Evolutionary conservation across 2,329 filamentous ascomycete genomes (phyloP).

Genomic region (Zasmidium cellare): DNA sequence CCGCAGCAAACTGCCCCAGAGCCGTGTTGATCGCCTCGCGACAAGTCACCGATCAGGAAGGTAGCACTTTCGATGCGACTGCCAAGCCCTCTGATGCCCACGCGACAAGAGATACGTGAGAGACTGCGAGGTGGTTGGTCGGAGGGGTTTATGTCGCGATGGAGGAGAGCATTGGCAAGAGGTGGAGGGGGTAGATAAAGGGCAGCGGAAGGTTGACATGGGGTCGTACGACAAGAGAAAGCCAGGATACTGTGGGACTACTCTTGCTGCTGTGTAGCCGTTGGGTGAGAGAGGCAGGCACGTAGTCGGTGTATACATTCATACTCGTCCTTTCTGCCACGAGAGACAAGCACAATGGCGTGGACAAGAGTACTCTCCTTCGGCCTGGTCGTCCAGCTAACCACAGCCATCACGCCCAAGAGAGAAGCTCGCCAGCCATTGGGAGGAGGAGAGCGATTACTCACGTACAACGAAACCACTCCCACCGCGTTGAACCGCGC

Average conservation of each 20-base stretch:
- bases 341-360: slow-evolving; percentile 6
- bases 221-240: neutral
- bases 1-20: neutral
- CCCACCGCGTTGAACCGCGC: slow-evolving; percentile 14
- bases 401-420: slow-evolving; percentile 18
- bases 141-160: neutral
- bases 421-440: slow-evolving; percentile 18
- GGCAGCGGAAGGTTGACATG: neutral
- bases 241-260: neutral
- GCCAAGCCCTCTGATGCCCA: neutral
- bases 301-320: too few species aligned
- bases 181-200: neutral
- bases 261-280: neutral
- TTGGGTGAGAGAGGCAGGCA: too few species aligned
- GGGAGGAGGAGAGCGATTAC: slow-evolving; percentile 15
- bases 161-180: neutral
- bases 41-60: slow-evolving; percentile 1
- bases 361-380: slow-evolving; percentile 8
- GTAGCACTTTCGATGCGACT: neutral
- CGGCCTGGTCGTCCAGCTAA: slow-evolving; percentile 10
- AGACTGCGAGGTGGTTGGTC: neutral
- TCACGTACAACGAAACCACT: slow-evolving; percentile 22
- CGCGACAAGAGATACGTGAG: neutral
- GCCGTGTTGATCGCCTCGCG: neutral
- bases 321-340: too few species aligned